A percentile compares a stretch with the other conserved stretches of the same genome.
Evolutionary conservation across 169 alveolate species (phyloP).

Genomic region (Cryptosporidium canis): DNA sequence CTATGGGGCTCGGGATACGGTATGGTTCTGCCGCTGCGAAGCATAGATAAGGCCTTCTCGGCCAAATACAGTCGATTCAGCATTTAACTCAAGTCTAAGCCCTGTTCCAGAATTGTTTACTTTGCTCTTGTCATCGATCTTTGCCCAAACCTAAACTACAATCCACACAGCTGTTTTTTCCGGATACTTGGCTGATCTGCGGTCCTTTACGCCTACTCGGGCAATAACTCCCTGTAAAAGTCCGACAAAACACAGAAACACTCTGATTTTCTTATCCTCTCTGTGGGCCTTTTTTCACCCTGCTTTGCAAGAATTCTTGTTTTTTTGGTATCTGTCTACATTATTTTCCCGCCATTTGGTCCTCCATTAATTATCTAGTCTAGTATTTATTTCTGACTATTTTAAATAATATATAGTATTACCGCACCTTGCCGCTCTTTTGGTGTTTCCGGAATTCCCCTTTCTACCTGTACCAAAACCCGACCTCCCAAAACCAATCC

Average conservation of each 20-base stretch:
- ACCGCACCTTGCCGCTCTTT: conserved; percentile 52
- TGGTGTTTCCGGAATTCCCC: background rate
- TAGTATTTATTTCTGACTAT: conserved; percentile 34
- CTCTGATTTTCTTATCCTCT: background rate
- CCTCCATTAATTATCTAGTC: background rate
- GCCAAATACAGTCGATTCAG: conserved; percentile 69
- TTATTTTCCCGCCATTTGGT: conserved; percentile 17
- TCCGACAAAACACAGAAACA: conserved; percentile 1
- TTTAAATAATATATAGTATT: background rate
- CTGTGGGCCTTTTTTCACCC: conserved; percentile 11
- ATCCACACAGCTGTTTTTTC: conserved; percentile 19
- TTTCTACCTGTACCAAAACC: background rate
- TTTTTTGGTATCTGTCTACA: conserved; percentile 72
- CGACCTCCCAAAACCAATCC: no score
- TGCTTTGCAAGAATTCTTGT: background rate
- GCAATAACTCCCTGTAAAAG: background rate
- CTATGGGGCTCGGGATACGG: conserved; percentile 70
- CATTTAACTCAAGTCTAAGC: conserved; percentile 27
- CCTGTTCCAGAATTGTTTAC: background rate
- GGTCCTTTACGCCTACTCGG: background rate
- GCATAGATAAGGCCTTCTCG: conserved; percentile 71
- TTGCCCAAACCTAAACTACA: background rate
- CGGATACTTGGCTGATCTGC: background rate
- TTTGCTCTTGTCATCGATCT: background rate
- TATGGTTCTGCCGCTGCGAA: conserved; percentile 33